A percentile compares a stretch with the other conserved stretches of the same genome.
These are phyloP conservation scores for Geosmithia flava DNA, from an alignment of 2,329 filamentous ascomycete species.

Conservation along the genomic window DNA sequence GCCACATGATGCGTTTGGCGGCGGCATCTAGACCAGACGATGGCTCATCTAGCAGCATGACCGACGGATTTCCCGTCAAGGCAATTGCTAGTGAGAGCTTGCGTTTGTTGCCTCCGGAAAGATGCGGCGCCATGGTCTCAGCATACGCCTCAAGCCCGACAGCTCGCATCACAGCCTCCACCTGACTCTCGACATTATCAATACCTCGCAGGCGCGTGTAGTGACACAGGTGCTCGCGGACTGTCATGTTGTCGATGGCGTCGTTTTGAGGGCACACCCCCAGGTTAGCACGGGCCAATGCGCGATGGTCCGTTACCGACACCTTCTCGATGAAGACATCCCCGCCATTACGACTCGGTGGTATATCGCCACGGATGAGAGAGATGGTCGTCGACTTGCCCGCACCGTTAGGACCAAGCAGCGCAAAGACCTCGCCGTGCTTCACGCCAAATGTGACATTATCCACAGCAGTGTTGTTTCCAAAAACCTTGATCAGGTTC, in stretches of 20 bases:
- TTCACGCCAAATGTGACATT: constrained; percentile 60
- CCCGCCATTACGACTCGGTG: constrained; percentile 38
- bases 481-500: constrained; percentile 58
- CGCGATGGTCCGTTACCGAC: constrained; percentile 51
- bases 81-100: constrained; percentile 66
- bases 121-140: constrained; percentile 49
- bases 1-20: constrained; percentile 66
- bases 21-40: constrained; percentile 62
- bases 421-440: constrained; percentile 57
- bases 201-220: constrained; percentile 63
- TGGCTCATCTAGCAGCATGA: constrained; percentile 65
- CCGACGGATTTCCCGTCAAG: constrained; percentile 61
- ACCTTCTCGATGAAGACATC: constrained; percentile 58
- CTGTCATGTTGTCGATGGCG: constrained; percentile 65
- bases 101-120: constrained; percentile 67
- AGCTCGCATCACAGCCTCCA: constrained; percentile 49
- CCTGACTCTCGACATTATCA: constrained; percentile 40
- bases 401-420: constrained; percentile 67
- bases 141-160: constrained; percentile 53
- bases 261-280: constrained; percentile 64
- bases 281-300: constrained; percentile 49
- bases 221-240: constrained; percentile 58
- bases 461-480: constrained; percentile 51
- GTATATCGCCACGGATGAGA: constrained; percentile 61
- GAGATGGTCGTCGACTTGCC: constrained; percentile 65